Evolutionary conservation across 2,329 filamentous ascomycete species (phyloP), one percentile per base, ranked within the genome.

Genomic region (Aureobasidium sp.): DNA sequence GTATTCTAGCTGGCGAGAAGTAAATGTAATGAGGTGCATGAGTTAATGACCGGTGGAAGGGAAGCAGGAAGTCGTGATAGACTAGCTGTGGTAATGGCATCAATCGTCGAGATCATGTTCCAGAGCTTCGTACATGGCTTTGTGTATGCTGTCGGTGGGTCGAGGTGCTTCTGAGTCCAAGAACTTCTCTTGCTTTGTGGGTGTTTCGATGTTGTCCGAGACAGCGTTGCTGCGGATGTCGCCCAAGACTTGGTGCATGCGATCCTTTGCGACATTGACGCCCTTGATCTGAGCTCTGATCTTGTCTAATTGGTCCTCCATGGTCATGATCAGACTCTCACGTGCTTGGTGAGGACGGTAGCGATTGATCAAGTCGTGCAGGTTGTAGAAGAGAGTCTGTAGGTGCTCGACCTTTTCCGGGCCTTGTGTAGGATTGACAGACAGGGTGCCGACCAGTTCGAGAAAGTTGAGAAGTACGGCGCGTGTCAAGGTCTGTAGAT

Each of bases 301-400:
- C 67, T 79, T 81, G 67, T 90, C 85, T 34, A 96, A 76, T 69
- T 93, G 88, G 66, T 89, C 87, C 75, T 96, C 89, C 88, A 97
- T 91, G 78, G 93, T 83, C 66, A 87, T 76, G 36, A 96, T 96
- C 62, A 96, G 79, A 32, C 87, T 91, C 77, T 97, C 92, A 48
- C 93, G 79, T 29, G 92, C 91, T 76, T 97, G 93, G 72, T 97
- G 92, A 10, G 92, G 92, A 36, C 93, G 83, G 75, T 96, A 97
- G 73, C 96, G 87, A 73, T 99, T 99, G 66, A 97, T 85, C 59
- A 96, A 82, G 70, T 95, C 90, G 75, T 97, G 91, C 70, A 95
- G 88, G 73, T 97, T 97, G 73, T 93, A 86, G 65, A 96, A 87
- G 32, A 97, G 77, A 16, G 87, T 91, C 68, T 88, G 82, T 36